Evolutionary conservation across 108 stramenopile genomes (phyloP).

Genomic region (Heterococcus sp.): DNA sequence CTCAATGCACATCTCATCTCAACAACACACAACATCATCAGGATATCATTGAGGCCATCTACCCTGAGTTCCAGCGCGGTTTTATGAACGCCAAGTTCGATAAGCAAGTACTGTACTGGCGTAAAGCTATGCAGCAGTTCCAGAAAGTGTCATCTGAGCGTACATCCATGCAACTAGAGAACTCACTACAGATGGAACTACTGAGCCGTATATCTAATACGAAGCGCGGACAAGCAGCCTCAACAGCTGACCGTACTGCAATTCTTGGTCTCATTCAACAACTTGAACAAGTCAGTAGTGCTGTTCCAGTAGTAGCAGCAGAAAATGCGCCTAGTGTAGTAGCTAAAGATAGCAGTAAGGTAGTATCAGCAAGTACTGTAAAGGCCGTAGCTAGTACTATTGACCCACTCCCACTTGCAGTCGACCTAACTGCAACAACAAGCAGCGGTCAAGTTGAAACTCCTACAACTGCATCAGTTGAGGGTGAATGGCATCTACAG

Average conservation of each 20-base stretch:
- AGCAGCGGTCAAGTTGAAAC: too few relatives aligned
- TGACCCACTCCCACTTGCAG: too few relatives aligned
- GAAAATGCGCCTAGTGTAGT: background rate
- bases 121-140: slow-evolving; percentile 13
- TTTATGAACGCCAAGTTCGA: slow-evolving; percentile 41
- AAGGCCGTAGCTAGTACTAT: too few relatives aligned
- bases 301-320: background rate
- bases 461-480: too few relatives aligned
- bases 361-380: background rate
- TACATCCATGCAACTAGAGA: slow-evolving; percentile 12
- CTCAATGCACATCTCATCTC: too few relatives aligned
- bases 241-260: slow-evolving; percentile 10
- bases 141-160: slow-evolving; percentile 14
- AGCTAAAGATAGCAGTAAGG: background rate
- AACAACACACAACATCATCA: too few relatives aligned
- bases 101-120: slow-evolving; percentile 23
- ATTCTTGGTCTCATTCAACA: slow-evolving; percentile 32
- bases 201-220: slow-evolving; percentile 22
- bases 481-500: slow-evolving; percentile 40
- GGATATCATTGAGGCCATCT: slow-evolving; percentile 33
- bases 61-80: slow-evolving; percentile 18
- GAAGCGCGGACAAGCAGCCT: slow-evolving; percentile 11
- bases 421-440: too few relatives aligned
- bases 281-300: slow-evolving; percentile 11
- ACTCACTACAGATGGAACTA: slow-evolving; percentile 33